phyloP scores from a whole-genome alignment of 257 asterid genomes.

The Echites panduratus region DNA sequence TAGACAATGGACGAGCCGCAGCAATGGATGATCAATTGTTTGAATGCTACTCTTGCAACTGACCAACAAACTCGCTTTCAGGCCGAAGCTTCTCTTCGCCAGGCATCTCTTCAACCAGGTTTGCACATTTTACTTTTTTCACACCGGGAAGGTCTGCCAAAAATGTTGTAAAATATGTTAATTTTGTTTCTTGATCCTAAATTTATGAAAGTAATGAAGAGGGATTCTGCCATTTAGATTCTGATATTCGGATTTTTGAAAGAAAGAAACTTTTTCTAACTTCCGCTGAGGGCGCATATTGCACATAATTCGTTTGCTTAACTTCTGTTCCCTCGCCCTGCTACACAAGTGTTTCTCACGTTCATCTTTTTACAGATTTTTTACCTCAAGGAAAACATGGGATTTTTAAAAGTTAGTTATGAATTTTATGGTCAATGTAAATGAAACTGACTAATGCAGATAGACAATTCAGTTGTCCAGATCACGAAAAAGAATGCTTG shows the following conservation, averaged over 20 bases:
- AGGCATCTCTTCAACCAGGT: conserved; percentile 93
- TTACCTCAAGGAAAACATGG: not conserved
- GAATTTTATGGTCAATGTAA: not conserved
- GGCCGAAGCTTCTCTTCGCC: conserved; percentile 87
- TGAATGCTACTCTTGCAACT: conserved; percentile 86
- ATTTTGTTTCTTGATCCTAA: not conserved
- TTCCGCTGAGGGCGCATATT: not conserved
- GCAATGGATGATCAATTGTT: conserved; percentile 78
- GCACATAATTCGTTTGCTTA: not conserved
- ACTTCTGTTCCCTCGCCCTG: not conserved
- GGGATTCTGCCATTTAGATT: not conserved
- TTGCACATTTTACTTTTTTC: not conserved
- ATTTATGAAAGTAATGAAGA: not conserved
- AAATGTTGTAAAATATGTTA: not conserved
- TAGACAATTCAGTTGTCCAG: not conserved
- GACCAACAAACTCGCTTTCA: conserved; percentile 69
- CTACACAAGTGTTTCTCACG: not conserved
- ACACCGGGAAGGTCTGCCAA: not conserved
- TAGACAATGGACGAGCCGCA: conserved; percentile 61
- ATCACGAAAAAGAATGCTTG: not conserved
- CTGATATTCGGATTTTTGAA: not conserved
- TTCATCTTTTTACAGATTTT: not conserved
- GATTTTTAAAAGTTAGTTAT: not conserved
- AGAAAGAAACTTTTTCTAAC: no score
- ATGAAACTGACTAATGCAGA: not conserved